Percentiles rank a stretch among this genome's conserved stretches.
Evolutionary conservation across 78 protist species (phyloP).

Genomic region (Protostelium mycophagum): DNA sequence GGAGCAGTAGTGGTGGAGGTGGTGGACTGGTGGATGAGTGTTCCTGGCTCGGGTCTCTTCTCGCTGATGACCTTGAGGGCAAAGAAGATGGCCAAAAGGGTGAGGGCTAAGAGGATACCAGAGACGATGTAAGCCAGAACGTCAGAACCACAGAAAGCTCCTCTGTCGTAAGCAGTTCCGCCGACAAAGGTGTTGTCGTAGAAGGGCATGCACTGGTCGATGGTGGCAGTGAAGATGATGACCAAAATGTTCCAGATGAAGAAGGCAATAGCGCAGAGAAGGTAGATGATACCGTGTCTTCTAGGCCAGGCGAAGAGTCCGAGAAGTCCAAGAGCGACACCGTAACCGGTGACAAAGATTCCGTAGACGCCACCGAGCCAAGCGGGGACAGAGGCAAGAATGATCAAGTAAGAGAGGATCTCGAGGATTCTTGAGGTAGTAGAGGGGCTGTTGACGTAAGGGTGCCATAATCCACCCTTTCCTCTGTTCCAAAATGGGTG

Average conservation of each 20-base stretch:
- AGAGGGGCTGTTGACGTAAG: not conserved
- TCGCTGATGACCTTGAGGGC: not conserved
- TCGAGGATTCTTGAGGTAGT: not conserved
- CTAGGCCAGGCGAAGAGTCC: not conserved
- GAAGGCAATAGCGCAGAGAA: not conserved
- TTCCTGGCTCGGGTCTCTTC: not conserved
- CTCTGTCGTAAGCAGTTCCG: not conserved
- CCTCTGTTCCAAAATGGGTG: not conserved
- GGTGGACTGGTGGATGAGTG: not conserved
- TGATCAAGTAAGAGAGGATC: not conserved
- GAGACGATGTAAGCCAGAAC: not conserved
- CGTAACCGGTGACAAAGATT: not conserved
- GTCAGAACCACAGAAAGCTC: not conserved
- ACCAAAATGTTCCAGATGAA: not conserved
- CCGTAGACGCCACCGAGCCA: not conserved
- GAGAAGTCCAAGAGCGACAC: not conserved
- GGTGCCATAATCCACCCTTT: not conserved
- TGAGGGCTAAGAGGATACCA: not conserved
- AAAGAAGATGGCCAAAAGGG: not conserved
- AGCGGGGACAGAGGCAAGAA: not conserved
- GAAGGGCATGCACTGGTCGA: not conserved
- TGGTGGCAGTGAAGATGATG: slow-evolving; percentile 1
- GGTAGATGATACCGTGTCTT: not conserved
- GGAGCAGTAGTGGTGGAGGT: not conserved
- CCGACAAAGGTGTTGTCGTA: not conserved